Evolutionary conservation across 495 filamentous ascomycete genomes (phyloP).

Genomic region (Wilcoxina mikolae): DNA sequence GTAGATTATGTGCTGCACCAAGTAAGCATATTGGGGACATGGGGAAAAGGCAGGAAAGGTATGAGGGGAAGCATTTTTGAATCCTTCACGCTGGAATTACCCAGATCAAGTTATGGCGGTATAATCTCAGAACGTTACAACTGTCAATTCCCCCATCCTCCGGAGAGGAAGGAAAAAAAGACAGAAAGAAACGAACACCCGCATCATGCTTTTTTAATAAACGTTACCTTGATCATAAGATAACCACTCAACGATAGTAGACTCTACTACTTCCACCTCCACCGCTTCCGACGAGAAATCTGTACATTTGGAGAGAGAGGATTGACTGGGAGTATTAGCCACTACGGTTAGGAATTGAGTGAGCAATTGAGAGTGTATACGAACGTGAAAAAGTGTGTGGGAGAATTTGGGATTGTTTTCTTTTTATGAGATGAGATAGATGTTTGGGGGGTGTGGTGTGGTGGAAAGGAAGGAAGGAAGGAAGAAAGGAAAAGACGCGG

Average conservation of each 20-base stretch:
- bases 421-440: too few species aligned
- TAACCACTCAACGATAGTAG: background rate
- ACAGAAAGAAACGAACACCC: conserved; percentile 24
- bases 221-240: conserved; percentile 8
- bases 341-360: too few species aligned
- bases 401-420: too few species aligned
- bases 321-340: background rate
- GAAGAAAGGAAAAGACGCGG: background rate
- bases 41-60: background rate
- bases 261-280: background rate
- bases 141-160: conserved; percentile 1
- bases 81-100: conserved; percentile 65
- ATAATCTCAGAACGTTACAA: conserved; percentile 47
- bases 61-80: background rate
- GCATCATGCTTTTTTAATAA: conserved; percentile 30
- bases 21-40: background rate
- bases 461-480: background rate
- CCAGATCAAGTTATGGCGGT: conserved; percentile 68
- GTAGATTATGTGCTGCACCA: background rate
- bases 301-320: background rate
- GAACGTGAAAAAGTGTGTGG: background rate
- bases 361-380: too few species aligned
- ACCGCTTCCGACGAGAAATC: background rate
- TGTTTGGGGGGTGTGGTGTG: background rate
- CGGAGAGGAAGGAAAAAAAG: background rate